Evolutionary conservation across 352 stramenopile genomes (phyloP).

Genomic region (Pythium phragmiticola): DNA sequence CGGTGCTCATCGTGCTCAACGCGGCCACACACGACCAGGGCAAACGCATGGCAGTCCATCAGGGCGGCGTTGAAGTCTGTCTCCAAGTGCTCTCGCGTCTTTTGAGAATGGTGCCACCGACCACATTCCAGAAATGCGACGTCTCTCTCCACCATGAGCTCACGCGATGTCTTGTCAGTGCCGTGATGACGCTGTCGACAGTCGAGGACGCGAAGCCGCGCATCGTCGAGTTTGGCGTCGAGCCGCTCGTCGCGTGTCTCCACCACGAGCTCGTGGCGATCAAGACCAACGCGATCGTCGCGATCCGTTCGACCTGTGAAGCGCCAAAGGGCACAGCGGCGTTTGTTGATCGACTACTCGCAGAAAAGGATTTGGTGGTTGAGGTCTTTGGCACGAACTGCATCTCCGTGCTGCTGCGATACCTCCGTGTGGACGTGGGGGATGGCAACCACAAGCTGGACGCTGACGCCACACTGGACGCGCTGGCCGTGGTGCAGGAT

Average conservation of each 20-base stretch:
- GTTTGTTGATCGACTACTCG: slow-evolving; percentile 46
- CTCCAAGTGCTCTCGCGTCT: slow-evolving; percentile 52
- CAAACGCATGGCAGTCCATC: slow-evolving; percentile 50
- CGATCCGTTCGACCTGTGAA: slow-evolving; percentile 69
- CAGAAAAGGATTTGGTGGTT: slow-evolving; percentile 38
- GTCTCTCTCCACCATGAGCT: slow-evolving; percentile 40
- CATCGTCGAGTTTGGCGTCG: slow-evolving; percentile 69
- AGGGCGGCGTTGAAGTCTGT: slow-evolving; percentile 50
- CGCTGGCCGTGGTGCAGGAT: slow-evolving; percentile 36
- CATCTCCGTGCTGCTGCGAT: slow-evolving; percentile 46
- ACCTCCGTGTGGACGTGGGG: slow-evolving; percentile 24
- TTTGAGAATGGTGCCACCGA: slow-evolving; percentile 18
- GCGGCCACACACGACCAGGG: slow-evolving; percentile 51
- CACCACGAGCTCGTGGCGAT: slow-evolving; percentile 39
- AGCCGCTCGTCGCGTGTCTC: slow-evolving; percentile 59
- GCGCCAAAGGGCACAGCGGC: slow-evolving; percentile 38
- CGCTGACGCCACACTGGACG: slow-evolving; percentile 44
- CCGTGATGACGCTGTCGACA: slow-evolving; percentile 70
- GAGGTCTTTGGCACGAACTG: slow-evolving; percentile 54
- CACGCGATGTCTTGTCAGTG: slow-evolving; percentile 45
- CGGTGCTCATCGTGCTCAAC: slow-evolving; percentile 49
- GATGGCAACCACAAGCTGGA: slow-evolving; percentile 28
- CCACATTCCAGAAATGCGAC: slow-evolving; percentile 31
- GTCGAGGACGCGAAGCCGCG: slow-evolving; percentile 64
- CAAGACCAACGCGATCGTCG: slow-evolving; percentile 50